A percentile compares a stretch with the other conserved stretches of the same genome.
Conservation (phyloP, 208 protist genomes). For the Acanthamoeba culbertsoni region DNA sequence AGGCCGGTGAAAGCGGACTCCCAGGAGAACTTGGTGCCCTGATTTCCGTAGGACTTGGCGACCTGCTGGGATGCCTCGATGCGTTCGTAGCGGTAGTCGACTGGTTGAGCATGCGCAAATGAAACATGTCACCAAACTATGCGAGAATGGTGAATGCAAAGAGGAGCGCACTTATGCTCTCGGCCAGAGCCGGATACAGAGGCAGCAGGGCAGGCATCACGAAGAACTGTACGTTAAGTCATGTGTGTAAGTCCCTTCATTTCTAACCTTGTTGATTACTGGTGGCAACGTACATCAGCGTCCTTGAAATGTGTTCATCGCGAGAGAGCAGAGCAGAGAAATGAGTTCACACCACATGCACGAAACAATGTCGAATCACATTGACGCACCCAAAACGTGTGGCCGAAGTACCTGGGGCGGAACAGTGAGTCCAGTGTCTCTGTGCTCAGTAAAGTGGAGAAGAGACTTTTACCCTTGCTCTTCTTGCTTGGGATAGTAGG, state of each 20-base stretch:
- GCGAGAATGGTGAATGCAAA: neutral
- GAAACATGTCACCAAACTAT: neutral
- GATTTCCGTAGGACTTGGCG: constrained; percentile 45
- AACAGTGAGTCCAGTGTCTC: neutral
- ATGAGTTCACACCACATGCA: neutral
- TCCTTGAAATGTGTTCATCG: neutral
- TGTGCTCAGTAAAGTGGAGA: neutral
- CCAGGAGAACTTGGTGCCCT: constrained; percentile 51
- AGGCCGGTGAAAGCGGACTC: neutral
- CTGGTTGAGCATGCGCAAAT: neutral
- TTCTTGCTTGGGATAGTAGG: constrained; percentile 56
- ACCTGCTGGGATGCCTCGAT: constrained; percentile 37
- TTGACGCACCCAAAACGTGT: constrained; percentile 27
- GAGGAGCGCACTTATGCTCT: neutral
- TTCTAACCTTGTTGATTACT: neutral
- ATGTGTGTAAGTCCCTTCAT: neutral
- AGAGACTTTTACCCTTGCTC: neutral
- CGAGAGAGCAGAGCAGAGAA: neutral
- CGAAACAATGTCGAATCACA: neutral
- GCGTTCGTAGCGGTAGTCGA: constrained; percentile 15
- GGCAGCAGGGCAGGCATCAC: constrained; percentile 43
- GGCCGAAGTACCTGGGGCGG: neutral
- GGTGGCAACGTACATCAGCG: constrained; percentile 3
- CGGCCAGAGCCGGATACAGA: constrained; percentile 18
- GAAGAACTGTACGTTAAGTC: neutral